These are phyloP conservation scores for Komagataella kurtzmanii DNA, from an alignment of 805 yeast species.

Conservation along the genomic window DNA sequence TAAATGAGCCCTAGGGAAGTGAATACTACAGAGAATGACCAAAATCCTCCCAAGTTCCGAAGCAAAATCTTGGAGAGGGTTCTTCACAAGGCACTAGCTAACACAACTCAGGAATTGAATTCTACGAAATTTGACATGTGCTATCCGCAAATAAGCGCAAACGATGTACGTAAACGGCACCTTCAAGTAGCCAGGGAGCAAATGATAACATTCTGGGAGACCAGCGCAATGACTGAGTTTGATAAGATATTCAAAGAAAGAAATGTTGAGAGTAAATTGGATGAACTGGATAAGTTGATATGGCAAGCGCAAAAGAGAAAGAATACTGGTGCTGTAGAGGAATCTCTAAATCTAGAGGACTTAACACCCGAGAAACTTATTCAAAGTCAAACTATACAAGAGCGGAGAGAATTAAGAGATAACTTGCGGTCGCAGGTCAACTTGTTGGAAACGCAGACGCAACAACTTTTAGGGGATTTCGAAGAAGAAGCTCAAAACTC, in stretches of 20 bases:
- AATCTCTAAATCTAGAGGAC: constrained; percentile 6
- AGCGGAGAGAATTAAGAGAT: neutral
- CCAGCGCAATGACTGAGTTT: constrained; percentile 29
- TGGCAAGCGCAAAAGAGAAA: constrained; percentile 17
- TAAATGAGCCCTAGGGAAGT: neutral
- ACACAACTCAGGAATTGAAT: constrained; percentile 29
- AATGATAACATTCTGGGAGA: constrained; percentile 28
- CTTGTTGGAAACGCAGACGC: neutral
- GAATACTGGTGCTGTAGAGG: constrained; percentile 5
- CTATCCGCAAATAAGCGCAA: constrained; percentile 26
- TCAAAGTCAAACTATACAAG: neutral
- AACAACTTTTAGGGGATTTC: neutral
- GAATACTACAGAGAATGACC: neutral
- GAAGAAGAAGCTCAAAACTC: neutral
- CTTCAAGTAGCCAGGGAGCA: constrained; percentile 31
- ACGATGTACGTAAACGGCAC: constrained; percentile 23
- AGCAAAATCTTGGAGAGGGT: constrained; percentile 19
- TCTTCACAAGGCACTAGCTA: constrained; percentile 21
- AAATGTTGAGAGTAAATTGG: constrained; percentile 25
- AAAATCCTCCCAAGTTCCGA: constrained; percentile 8
- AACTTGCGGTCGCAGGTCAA: neutral
- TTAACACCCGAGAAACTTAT: constrained; percentile 12
- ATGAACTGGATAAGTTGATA: constrained; percentile 34
- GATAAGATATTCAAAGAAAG: constrained; percentile 31
- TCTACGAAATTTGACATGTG: constrained; percentile 28